These are phyloP conservation scores for Scleromitrula shiraiana DNA, from an alignment of 2,329 filamentous ascomycete species.

Conservation along the genomic window DNA sequence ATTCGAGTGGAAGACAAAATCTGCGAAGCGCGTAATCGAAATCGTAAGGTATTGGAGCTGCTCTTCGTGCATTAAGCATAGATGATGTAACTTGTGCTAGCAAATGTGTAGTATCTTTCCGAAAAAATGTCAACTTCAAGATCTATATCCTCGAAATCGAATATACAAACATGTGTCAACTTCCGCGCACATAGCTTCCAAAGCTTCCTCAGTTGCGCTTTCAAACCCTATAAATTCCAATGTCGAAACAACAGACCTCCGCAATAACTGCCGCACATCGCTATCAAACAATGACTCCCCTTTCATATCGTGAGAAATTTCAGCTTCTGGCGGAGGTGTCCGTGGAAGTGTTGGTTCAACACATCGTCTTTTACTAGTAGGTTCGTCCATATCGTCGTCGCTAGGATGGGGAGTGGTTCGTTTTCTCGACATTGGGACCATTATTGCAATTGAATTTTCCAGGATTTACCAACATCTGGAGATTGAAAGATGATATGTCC, in stretches of 20 bases:
- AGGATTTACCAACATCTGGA: neutral
- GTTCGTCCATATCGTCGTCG: slow-evolving; percentile 23
- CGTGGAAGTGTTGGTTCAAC: slow-evolving; percentile 18
- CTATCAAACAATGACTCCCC: slow-evolving; percentile 23
- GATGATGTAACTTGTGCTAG: slow-evolving; percentile 25
- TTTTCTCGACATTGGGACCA: slow-evolving; percentile 20
- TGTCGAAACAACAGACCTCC: slow-evolving; percentile 47
- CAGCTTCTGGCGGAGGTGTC: slow-evolving; percentile 22
- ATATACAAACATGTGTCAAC: slow-evolving; percentile 48
- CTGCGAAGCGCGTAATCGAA: slow-evolving; percentile 46
- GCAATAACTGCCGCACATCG: slow-evolving; percentile 32
- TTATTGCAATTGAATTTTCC: neutral
- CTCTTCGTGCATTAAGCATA: slow-evolving; percentile 34
- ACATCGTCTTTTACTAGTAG: slow-evolving; percentile 20
- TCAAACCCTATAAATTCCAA: slow-evolving; percentile 52
- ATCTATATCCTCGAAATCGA: neutral
- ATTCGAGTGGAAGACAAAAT: slow-evolving; percentile 43
- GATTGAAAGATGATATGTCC: neutral
- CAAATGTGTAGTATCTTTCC: slow-evolving; percentile 26
- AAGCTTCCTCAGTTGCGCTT: slow-evolving; percentile 44
- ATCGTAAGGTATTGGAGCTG: slow-evolving; percentile 46
- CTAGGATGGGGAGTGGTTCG: slow-evolving; percentile 21
- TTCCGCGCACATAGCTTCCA: slow-evolving; percentile 49
- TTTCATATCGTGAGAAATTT: neutral
- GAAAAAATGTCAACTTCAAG: slow-evolving; percentile 12